Conservation (phyloP, 306 rosid genomes). For the Ormosia semicastrata region DNA sequence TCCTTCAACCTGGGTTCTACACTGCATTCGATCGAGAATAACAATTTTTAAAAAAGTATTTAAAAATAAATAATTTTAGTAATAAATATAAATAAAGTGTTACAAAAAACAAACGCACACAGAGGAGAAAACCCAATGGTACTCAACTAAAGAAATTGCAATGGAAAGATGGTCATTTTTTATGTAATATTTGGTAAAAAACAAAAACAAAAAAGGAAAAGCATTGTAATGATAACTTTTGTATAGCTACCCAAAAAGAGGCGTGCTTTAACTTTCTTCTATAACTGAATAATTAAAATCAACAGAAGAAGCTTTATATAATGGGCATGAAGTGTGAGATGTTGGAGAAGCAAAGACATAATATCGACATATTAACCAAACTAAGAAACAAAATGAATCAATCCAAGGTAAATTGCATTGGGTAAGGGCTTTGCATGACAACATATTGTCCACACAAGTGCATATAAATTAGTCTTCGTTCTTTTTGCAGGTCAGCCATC, state of each 20-base stretch:
- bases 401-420: neutral
- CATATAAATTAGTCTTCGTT: neutral
- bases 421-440: slow-evolving; percentile 43
- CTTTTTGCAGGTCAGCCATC: neutral
- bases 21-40: neutral
- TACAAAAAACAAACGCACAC: neutral
- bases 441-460: slow-evolving; percentile 49
- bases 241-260: neutral
- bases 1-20: neutral
- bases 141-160: neutral
- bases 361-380: slow-evolving; percentile 50
- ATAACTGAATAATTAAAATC: neutral
- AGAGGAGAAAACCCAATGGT: neutral
- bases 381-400: neutral
- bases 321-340: neutral
- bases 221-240: neutral
- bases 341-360: slow-evolving; percentile 33
- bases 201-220: neutral
- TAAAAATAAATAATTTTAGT: neutral
- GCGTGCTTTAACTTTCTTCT: neutral
- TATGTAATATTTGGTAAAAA: neutral
- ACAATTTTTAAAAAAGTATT: neutral
- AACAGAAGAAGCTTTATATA: slow-evolving; percentile 6
- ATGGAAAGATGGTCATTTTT: neutral
- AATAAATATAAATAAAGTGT: neutral